Conservation (phyloP, 352 stramenopile genomes). For the Phytophthora capsici region DNA sequence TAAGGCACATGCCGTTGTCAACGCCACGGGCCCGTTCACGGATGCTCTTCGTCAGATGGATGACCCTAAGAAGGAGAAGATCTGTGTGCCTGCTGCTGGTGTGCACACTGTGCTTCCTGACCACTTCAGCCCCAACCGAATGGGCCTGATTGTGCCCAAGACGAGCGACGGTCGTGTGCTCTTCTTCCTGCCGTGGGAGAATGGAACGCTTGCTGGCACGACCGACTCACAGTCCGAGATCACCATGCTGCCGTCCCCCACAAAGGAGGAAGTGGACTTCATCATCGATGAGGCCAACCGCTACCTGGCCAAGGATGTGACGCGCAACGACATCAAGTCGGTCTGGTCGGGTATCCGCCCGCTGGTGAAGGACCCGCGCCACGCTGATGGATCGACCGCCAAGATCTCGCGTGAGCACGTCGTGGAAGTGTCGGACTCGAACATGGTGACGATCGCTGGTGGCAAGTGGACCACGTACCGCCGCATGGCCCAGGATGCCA, state of each 20-base stretch:
- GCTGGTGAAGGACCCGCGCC: conserved; percentile 91
- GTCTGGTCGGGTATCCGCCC: conserved; percentile 96
- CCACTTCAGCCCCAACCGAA: conserved; percentile 94
- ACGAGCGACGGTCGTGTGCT: conserved; percentile 93
- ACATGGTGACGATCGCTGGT: conserved; percentile 95
- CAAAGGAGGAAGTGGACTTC: conserved; percentile 93
- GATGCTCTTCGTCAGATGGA: conserved; percentile 93
- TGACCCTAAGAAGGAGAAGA: conserved; percentile 86
- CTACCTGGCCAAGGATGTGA: conserved; percentile 91
- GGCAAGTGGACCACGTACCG: conserved; percentile 98
- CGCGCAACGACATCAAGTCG: conserved; percentile 92
- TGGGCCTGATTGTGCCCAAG: conserved; percentile 97
- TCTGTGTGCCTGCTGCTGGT: conserved; percentile 93
- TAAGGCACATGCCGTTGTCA: conserved; percentile 90
- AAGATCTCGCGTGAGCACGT: conserved; percentile 95
- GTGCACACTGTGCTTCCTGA: conserved; percentile 96
- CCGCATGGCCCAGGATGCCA: conserved; percentile 95
- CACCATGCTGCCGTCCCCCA: conserved; percentile 94
- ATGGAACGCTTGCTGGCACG: conserved; percentile 92
- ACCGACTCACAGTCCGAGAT: conserved; percentile 94
- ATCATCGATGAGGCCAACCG: conserved; percentile 95
- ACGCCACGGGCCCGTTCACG: conserved; percentile 96
- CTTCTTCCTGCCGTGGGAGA: conserved; percentile 98
- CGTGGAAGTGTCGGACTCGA: conserved; percentile 90
- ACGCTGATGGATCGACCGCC: conserved; percentile 81